Evolutionary conservation across 495 filamentous ascomycete species (phyloP).

Genomic region (Trichoderma virens): DNA sequence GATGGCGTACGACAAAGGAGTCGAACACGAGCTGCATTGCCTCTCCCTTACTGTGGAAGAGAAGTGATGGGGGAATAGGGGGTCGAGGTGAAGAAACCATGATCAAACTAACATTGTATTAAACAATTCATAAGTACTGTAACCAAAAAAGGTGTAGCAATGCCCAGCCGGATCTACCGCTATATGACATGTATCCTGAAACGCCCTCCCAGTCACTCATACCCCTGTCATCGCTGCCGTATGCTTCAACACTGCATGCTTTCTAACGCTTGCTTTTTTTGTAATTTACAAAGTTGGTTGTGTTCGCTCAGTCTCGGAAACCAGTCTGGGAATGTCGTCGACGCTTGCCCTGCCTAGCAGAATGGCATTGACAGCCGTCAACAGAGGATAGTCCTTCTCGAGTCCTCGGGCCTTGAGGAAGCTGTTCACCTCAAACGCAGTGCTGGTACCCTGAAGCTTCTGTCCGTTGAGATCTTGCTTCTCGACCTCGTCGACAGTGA

Average conservation of each 20-base stretch:
- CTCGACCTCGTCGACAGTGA: constrained; percentile 82
- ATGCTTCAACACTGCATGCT: neutral
- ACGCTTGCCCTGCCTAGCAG: constrained; percentile 50
- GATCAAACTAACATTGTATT: too few species aligned
- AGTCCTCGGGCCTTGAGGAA: constrained; percentile 72
- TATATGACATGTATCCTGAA: neutral
- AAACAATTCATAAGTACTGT: too few species aligned
- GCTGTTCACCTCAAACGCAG: constrained; percentile 79
- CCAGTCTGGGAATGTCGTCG: constrained; percentile 53
- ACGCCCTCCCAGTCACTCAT: neutral
- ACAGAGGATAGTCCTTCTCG: constrained; percentile 82
- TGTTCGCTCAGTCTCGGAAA: constrained; percentile 26
- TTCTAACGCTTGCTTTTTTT: neutral
- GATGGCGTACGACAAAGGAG: too few species aligned
- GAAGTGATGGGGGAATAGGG: too few species aligned
- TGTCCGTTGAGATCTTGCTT: constrained; percentile 87
- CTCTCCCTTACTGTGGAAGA: too few species aligned
- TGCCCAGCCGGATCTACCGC: neutral
- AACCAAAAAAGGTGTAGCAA: neutral
- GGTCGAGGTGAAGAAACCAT: too few species aligned
- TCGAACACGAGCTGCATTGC: too few species aligned
- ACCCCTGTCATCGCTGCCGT: neutral
- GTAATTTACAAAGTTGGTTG: neutral
- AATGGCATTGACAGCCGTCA: constrained; percentile 72
- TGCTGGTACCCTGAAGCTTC: constrained; percentile 90